Base-by-base conservation (phyloP, 768 basidiomycete species). In the Kwoniella shandongensis region DNA sequence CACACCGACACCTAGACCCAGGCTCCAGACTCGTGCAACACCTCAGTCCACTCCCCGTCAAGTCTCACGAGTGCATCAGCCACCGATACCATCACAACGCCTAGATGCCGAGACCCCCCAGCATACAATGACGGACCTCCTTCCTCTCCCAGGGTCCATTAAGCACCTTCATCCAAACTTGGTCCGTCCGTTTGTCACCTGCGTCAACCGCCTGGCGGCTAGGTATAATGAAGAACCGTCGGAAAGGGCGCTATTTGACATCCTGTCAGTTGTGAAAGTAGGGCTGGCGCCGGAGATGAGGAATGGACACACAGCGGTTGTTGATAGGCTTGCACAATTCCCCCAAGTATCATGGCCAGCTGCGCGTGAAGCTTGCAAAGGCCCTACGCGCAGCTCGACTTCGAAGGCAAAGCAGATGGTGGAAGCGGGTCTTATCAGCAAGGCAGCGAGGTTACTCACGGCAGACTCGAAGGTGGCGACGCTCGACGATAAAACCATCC, bases 381-480 rank as follows among this genome's bases (percentile, higher is more conserved):
- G 10, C 11, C 11, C 6, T 1, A 23, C 50, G 2, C 36, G 23
- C 20, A 51, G 50, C 23, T n/a, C 20, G 4, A 15, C 17, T 7
- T 1, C 32, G 2, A 1, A 35, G 32, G 54, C 54, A 1, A 55
- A 36, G 20, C 25, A 32, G 12, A 27, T 55, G 17, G 44, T 55
- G n/a, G 30, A 55, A 17, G 29, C 17, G 17, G 54, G 54, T 2
- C 23, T 55, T 10, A 36, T 55, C 1, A 23, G 54, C 44, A 55
- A 47, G 23, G 54, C 44, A 2, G 54, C 47, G 23, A 1, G 44
- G 44, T 4, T n/a, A 1, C 45, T 55, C 44, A 55, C 47, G n/a
- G n/a, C 29, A 12, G 29, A 45, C 20, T 6, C 44, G 8, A 35
- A 22, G 23, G 32, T 48, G 1, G 54, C 54, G 8, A 13, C 27